phyloP scores from a whole-genome alignment of 805 yeast genomes.

The Pichia scutulata region DNA sequence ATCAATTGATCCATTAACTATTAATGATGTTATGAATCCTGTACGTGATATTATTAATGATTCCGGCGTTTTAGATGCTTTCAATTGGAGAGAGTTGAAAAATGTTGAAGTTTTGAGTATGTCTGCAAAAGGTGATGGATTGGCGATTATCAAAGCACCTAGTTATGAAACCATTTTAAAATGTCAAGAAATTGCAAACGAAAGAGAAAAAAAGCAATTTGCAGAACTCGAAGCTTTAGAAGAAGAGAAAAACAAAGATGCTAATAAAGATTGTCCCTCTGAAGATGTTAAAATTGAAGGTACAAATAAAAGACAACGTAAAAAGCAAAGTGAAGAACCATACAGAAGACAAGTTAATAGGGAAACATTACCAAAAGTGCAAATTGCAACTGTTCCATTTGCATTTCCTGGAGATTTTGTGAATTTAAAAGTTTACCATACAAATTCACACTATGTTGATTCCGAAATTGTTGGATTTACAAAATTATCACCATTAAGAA shows the following conservation, averaged over 20 bases:
- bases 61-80: constrained; percentile 34
- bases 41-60: constrained; percentile 59
- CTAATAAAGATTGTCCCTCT: constrained; percentile 9
- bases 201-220: constrained; percentile 6
- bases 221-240: neutral
- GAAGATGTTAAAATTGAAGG: neutral
- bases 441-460: constrained; percentile 68
- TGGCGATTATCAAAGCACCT: constrained; percentile 64
- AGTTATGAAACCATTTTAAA: constrained; percentile 23
- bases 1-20: constrained; percentile 23
- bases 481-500: constrained; percentile 26
- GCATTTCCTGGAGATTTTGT: constrained; percentile 82
- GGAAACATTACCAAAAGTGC: constrained; percentile 25
- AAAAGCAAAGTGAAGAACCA: constrained; percentile 4
- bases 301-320: constrained; percentile 5
- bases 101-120: constrained; percentile 51
- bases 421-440: constrained; percentile 61
- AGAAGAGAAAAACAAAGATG: neutral
- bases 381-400: constrained; percentile 77
- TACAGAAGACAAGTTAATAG: constrained; percentile 10
- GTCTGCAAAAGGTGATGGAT: constrained; percentile 82
- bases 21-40: constrained; percentile 53
- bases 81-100: constrained; percentile 48
- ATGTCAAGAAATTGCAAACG: constrained; percentile 9
- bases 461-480: constrained; percentile 52